phyloP scores from a whole-genome alignment of 2,329 filamentous ascomycete species.

The Pezizomycotina sp. region DNA sequence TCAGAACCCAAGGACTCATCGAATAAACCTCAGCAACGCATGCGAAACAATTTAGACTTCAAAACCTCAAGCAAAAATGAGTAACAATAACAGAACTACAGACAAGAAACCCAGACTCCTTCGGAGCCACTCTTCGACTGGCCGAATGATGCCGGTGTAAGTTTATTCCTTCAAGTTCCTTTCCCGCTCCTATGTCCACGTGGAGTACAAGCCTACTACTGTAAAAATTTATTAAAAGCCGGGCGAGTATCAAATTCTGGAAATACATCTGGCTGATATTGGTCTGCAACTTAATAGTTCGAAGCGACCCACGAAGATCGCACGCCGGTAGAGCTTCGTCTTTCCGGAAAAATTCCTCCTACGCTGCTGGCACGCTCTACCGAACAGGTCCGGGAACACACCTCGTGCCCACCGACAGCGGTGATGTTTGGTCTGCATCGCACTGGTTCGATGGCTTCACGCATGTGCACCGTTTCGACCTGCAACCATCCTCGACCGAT shows the following conservation, averaged over 20 bases:
- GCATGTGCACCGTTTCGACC: conserved; percentile 56
- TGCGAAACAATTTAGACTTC: too few species aligned
- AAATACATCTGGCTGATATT: background rate
- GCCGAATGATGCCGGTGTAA: conserved; percentile 17
- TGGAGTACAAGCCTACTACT: background rate
- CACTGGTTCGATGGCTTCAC: conserved; percentile 75
- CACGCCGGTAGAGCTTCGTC: conserved; percentile 44
- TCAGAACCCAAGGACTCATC: too few species aligned
- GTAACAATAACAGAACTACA: conserved; percentile 6
- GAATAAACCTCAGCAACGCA: too few species aligned
- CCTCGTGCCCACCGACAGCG: conserved; percentile 43
- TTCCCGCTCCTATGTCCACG: background rate
- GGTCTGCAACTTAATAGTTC: conserved; percentile 36
- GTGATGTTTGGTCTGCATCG: conserved; percentile 41
- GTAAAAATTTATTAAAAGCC: too few species aligned
- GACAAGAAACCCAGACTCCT: too few species aligned
- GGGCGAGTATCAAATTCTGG: background rate
- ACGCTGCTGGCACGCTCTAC: conserved; percentile 55
- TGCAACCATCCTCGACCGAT: conserved; percentile 34
- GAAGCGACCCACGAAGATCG: conserved; percentile 49
- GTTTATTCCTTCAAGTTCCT: background rate
- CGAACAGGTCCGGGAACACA: conserved; percentile 56
- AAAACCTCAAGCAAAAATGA: conserved; percentile 2
- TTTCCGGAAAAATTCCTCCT: conserved; percentile 54
- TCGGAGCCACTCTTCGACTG: conserved; percentile 13